Evolutionary conservation across 2,329 filamentous ascomycete genomes (phyloP), one percentile per base, ranked within the genome.

Genomic region (Neonectria punicea): DNA sequence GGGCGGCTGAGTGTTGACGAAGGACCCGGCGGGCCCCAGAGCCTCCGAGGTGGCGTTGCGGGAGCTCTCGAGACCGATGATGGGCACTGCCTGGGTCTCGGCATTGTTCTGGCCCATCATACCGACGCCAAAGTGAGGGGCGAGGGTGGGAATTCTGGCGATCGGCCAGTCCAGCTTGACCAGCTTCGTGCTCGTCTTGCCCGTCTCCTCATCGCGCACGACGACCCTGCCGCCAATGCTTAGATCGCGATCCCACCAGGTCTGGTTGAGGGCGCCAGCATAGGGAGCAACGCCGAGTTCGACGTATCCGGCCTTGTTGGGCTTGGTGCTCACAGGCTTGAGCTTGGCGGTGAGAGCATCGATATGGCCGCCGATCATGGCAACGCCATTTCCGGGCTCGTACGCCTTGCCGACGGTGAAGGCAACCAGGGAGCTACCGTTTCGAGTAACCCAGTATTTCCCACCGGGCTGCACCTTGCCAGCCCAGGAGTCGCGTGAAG

Each of bases 171-270:
- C 93, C 55, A 98, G 85, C 83, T 97, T 97, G 67, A 98, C 94
- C 50, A 98, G 85, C 82, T 90, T 93, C 32, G 88, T 90, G 22
- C 87, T 85, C 39, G 97, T 93, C 85, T 95, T 97, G 70, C 91
- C 91, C 2, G 88, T 87, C 53, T 84, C 81, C 5, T 85, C 77
- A 72, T 97, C 90, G 68, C 90, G 92, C 50, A 98, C 90, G 53
- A 98, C 85, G 4, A 98, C 95, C 49, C 94, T 87, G 43, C 96
- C 96, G 69, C 94, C 96, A 73, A 98, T 92, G 70, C 92, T 91
- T 56, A 99, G 86, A 79, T 99, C 96, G 41, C 96, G 89, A 79
- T 98, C 96, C 95, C 94, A 98, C 96, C 96, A 98, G 1, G 96
- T 98, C 67, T 86, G 85, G 77, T 94, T 96, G 67, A 98, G 82